Conservation (phyloP, 2,329 filamentous ascomycete species). For the Catunica adiposa region DNA sequence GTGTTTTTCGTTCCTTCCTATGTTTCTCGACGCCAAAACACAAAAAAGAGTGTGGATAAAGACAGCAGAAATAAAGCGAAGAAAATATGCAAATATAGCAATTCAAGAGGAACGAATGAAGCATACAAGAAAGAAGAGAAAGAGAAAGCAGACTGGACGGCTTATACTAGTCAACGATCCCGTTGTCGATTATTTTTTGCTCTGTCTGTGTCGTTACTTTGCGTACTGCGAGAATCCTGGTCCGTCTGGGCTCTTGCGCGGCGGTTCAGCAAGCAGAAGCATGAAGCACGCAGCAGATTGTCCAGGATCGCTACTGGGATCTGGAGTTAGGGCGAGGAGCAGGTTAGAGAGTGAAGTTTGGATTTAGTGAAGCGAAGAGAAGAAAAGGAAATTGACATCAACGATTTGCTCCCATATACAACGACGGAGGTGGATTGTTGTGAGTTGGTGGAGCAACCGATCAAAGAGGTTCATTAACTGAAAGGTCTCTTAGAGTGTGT, state of each 20-base stretch:
- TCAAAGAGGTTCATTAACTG: too few species aligned
- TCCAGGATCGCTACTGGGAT: constrained; percentile 3
- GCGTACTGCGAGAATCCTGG: constrained; percentile 3
- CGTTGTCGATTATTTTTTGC: background rate
- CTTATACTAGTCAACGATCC: background rate
- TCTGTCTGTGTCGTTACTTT: constrained; percentile 4
- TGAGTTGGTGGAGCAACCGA: too few species aligned
- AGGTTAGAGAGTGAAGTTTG: background rate
- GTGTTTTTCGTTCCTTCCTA: too few species aligned
- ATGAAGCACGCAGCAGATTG: constrained; percentile 2
- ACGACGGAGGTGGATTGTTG: too few species aligned
- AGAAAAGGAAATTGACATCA: too few species aligned
- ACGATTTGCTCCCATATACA: too few species aligned
- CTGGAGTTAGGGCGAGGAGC: background rate
- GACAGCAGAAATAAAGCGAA: background rate
- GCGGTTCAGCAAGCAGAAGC: background rate
- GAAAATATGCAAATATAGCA: background rate
- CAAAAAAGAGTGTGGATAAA: background rate
- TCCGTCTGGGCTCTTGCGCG: background rate
- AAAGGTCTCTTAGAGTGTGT: too few species aligned
- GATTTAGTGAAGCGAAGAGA: background rate
- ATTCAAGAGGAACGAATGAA: background rate
- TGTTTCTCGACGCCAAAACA: too few species aligned
- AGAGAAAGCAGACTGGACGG: background rate
- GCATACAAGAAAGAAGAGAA: background rate